Evolutionary conservation across 106 monocot species (phyloP), one percentile per base, ranked within the genome.

Genomic region (Alisma plantagoaquatica): DNA sequence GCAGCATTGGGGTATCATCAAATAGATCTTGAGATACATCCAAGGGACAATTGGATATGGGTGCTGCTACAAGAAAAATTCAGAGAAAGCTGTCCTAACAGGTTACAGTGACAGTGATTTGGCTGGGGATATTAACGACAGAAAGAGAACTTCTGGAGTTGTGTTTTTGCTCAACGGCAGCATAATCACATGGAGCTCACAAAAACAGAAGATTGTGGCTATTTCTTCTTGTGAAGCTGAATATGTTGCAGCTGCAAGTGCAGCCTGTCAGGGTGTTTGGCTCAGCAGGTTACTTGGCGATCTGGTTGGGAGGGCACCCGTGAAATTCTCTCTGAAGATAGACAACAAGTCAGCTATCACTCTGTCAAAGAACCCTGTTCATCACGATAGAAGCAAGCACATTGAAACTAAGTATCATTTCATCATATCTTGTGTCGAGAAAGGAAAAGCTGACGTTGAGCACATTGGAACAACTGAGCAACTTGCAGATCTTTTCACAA

Each of bases 51-150:
- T 23, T 6, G 24, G 23, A 5, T 48, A 24, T 61, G 46, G 19
- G 22, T 42, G 6, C 7, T 3, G 4, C 2, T 29, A 16, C 4
- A 27, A 2, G 22, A 7, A 28, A 31, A 22, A 17, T 5, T 49
- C 48, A 23, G 22, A 29, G 2, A 1, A 49, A 2, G 10, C 12
- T 1, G 33, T 29, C 4, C 2, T 61, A 4, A 14, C 31, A 0
- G 46, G 46, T 18, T 48, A 29, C 14, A 61, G 19, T 0, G 46
- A 61, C 24, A 61, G 47, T 61, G 60, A 61, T 47, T 32, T 24
- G 27, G 17, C 5, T 23, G 27, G 60, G 20, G 17, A 11, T 7
- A 28, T 61, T 20, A 32, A 61, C 20, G 60, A 61, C 23, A 46
- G 46, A 8, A 61, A 46, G 11, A 61, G 60, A 11, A 61, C 60